Conservation (phyloP, 163 green algal species). For the Scenedesmus sp. region DNA sequence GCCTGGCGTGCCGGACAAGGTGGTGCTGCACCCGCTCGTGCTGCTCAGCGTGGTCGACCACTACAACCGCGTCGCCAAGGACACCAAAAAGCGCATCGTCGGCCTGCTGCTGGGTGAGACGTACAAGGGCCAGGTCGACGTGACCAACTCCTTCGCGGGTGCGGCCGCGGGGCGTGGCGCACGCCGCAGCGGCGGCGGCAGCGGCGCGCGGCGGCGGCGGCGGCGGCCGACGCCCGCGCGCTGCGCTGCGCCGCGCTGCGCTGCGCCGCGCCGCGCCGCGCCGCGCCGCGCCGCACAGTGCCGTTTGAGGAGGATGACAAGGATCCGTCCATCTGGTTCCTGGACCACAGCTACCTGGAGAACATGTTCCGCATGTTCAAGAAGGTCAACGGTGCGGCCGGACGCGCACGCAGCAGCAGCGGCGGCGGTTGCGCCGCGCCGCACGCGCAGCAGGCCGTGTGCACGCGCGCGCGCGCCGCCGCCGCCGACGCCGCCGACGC, state of each 20-base stretch:
- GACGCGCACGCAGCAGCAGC: background rate
- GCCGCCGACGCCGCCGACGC: background rate
- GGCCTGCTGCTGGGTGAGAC: slow-evolving; percentile 94
- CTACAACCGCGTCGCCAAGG: slow-evolving; percentile 88
- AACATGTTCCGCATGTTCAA: slow-evolving; percentile 99
- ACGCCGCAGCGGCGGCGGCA: no score
- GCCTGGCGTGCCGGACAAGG: slow-evolving; percentile 64
- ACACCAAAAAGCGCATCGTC: slow-evolving; percentile 96
- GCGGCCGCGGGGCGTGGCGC: no score
- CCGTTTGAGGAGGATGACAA: slow-evolving; percentile 99
- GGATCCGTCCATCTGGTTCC: slow-evolving; percentile 97
- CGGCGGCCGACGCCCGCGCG: no score
- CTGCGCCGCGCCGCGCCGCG: no score
- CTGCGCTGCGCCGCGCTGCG: no score
- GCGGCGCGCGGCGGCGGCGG: no score
- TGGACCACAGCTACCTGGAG: slow-evolving; percentile 98
- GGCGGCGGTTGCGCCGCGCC: background rate
- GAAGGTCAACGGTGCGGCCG: slow-evolving; percentile 95
- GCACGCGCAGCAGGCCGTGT: background rate
- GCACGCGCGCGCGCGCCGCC: no score
- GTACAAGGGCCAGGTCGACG: slow-evolving; percentile 88
- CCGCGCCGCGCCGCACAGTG: no score
- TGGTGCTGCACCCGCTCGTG: slow-evolving; percentile 97
- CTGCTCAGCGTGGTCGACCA: slow-evolving; percentile 97
- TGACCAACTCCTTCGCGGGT: slow-evolving; percentile 99